A percentile compares a stretch with the other conserved stretches of the same genome.
These are phyloP conservation scores for Botrytis deweyae DNA, from an alignment of 2,329 filamentous ascomycete genomes.

Conservation along the genomic window DNA sequence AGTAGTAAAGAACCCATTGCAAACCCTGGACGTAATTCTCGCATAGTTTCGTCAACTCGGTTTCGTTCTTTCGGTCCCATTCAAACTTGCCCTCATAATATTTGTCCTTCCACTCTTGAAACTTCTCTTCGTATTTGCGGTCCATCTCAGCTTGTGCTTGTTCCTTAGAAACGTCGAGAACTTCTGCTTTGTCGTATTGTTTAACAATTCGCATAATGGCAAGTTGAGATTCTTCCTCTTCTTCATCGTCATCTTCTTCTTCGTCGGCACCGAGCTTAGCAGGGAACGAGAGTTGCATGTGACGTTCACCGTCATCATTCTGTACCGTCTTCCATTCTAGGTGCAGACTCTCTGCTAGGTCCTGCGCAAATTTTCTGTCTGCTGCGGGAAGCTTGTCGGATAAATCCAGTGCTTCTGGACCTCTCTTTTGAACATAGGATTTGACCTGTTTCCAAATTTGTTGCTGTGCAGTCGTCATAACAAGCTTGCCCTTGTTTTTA, in stretches of 20 bases:
- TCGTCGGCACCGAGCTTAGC: conserved; percentile 49
- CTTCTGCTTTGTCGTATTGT: conserved; percentile 85
- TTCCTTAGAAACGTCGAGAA: conserved; percentile 75
- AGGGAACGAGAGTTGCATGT: conserved; percentile 61
- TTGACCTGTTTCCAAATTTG: conserved; percentile 80
- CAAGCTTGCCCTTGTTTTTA: conserved; percentile 63
- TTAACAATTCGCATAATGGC: conserved; percentile 84
- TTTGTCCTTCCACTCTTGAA: conserved; percentile 87
- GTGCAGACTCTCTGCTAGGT: conserved; percentile 70
- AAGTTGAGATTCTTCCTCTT: conserved; percentile 78
- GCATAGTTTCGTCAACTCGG: conserved; percentile 75
- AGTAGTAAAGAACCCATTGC: conserved; percentile 98
- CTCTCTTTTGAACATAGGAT: conserved; percentile 73
- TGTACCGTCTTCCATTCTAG: conserved; percentile 64
- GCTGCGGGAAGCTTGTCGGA: conserved; percentile 69
- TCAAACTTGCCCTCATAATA: conserved; percentile 92
- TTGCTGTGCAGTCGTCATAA: conserved; percentile 78
- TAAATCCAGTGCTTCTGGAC: conserved; percentile 69
- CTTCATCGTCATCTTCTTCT: conserved; percentile 63
- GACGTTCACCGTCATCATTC: conserved; percentile 63
- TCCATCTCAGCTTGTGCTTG: conserved; percentile 78
- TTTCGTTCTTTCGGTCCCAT: conserved; percentile 79
- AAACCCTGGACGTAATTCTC: conserved; percentile 98
- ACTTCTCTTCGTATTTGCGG: conserved; percentile 85
- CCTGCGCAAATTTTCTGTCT: conserved; percentile 91